Evolutionary conservation across 805 yeast genomes (phyloP).

Genomic region (Komagataella pastoris): DNA sequence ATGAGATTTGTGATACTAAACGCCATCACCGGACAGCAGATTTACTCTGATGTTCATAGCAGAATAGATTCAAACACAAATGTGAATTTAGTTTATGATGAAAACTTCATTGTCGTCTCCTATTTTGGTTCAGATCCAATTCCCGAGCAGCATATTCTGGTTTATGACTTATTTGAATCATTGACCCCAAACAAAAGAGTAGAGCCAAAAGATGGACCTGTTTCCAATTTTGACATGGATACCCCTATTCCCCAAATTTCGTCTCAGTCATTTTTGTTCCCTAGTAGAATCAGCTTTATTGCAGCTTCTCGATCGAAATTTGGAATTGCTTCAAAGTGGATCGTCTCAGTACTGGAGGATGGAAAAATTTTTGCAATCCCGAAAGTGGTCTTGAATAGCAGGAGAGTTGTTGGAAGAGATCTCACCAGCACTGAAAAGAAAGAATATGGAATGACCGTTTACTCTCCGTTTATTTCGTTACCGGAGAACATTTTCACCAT

Average conservation of each 20-base stretch:
- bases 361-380: conserved; percentile 67
- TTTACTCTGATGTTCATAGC: conserved; percentile 25
- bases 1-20: conserved; percentile 48
- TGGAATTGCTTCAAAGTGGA: conserved; percentile 56
- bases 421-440: conserved; percentile 36
- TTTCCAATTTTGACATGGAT: conserved; percentile 20
- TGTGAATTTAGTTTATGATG: conserved; percentile 52
- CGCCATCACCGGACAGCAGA: conserved; percentile 51
- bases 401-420: conserved; percentile 47
- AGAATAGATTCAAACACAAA: conserved; percentile 10
- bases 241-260: conserved; percentile 32
- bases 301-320: conserved; percentile 42
- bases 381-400: conserved; percentile 49
- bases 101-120: conserved; percentile 71
- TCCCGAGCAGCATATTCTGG: conserved; percentile 43
- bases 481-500: conserved; percentile 36
- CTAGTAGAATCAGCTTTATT: conserved; percentile 41
- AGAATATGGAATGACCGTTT: conserved; percentile 49
- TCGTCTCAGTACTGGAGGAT: conserved; percentile 41
- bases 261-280: conserved; percentile 46
- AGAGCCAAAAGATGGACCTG: conserved; percentile 6
- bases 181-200: conserved; percentile 31
- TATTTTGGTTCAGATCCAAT: conserved; percentile 37
- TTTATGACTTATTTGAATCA: conserved; percentile 72
- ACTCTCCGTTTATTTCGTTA: conserved; percentile 46